Conservation (phyloP, 139 green algal species). For the Mychonastes homosphaera region DNA sequence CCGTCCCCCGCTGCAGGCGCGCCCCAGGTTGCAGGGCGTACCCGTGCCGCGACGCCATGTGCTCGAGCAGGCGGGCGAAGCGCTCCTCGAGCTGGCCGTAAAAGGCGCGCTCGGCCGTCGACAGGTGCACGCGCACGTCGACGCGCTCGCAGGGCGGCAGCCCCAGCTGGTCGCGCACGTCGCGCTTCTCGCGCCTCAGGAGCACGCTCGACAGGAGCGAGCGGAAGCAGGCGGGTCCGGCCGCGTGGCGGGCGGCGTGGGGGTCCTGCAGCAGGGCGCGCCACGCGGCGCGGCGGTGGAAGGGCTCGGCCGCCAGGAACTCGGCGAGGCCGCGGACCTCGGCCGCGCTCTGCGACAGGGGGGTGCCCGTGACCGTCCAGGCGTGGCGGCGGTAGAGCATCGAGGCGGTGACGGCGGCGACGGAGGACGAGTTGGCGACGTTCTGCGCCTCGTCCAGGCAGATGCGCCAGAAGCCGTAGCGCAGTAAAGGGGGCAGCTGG, state of each 20-base stretch:
- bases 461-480: constrained; percentile 49
- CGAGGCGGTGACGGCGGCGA: constrained; percentile 32
- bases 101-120: constrained; percentile 32
- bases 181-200: constrained; percentile 41
- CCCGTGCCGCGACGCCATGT: background rate
- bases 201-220: constrained; percentile 41
- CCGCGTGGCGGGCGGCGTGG: background rate
- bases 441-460: constrained; percentile 56
- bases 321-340: background rate
- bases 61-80: constrained; percentile 1
- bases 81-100: constrained; percentile 27
- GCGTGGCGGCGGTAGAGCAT: constrained; percentile 43
- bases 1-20: background rate
- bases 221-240: background rate
- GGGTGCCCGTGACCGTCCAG: constrained; percentile 40
- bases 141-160: constrained; percentile 35
- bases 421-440: constrained; percentile 37
- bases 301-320: constrained; percentile 16
- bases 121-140: constrained; percentile 32
- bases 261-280: no score
- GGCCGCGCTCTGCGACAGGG: background rate
- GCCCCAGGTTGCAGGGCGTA: background rate
- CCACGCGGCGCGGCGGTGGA: background rate
- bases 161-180: constrained; percentile 39
- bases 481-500: constrained; percentile 24